Percentiles rank a stretch among this genome's conserved stretches.
Evolutionary conservation across 352 stramenopile genomes (phyloP).

Genomic region (Globisporangium paroecandrum): DNA sequence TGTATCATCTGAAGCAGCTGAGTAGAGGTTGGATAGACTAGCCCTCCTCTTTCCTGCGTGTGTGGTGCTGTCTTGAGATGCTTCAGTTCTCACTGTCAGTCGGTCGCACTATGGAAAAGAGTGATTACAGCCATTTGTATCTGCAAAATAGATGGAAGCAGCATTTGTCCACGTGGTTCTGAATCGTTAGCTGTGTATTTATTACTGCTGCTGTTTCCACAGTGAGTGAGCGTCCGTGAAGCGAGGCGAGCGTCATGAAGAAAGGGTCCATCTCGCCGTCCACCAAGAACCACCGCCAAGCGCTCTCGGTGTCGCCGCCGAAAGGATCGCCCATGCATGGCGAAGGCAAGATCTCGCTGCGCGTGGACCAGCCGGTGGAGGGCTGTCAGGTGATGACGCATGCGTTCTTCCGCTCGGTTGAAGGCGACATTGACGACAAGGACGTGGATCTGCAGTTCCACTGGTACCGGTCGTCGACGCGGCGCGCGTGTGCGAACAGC

Average conservation of each 20-base stretch:
- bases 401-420: conserved; percentile 70
- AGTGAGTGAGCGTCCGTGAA: background rate
- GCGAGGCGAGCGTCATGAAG: conserved; percentile 22
- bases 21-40: too few relatives aligned
- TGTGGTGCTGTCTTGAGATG: too few relatives aligned
- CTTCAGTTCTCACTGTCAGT: too few relatives aligned
- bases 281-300: conserved; percentile 18
- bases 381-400: conserved; percentile 69
- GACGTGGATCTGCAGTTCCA: conserved; percentile 66
- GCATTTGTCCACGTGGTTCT: too few relatives aligned
- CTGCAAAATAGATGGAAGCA: too few relatives aligned
- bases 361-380: conserved; percentile 71
- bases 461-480: conserved; percentile 61
- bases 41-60: too few relatives aligned
- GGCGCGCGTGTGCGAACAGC: conserved; percentile 55
- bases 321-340: conserved; percentile 55
- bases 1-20: too few relatives aligned
- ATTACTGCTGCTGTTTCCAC: too few relatives aligned
- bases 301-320: conserved; percentile 32
- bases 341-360: conserved; percentile 73
- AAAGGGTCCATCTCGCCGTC: conserved; percentile 28
- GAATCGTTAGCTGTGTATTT: too few relatives aligned
- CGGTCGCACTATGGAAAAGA: too few relatives aligned
- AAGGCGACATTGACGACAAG: conserved; percentile 70
- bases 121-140: too few relatives aligned